These are phyloP conservation scores for Cryptococcus sp. DNA, from an alignment of 1,284 basidiomycete species.

Conservation along the genomic window DNA sequence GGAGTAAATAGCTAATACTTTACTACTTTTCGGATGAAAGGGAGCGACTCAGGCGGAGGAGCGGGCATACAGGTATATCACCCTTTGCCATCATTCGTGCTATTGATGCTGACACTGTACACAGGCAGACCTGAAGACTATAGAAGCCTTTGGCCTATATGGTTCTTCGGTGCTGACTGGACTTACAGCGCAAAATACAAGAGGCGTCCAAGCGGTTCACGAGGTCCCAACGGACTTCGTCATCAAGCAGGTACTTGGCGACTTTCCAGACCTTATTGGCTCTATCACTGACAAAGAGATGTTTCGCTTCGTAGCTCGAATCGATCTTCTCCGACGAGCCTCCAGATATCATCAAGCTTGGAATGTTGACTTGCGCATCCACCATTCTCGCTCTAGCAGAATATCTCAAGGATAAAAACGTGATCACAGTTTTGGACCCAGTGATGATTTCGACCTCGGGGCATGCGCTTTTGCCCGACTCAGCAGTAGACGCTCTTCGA, in stretches of 20 bases:
- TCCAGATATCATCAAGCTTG: conserved; percentile 80
- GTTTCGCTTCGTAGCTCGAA: conserved; percentile 59
- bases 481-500: conserved; percentile 66
- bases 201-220: conserved; percentile 74
- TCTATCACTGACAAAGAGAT: conserved; percentile 5
- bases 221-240: conserved; percentile 68
- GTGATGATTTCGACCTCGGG: conserved; percentile 93
- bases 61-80: conserved; percentile 78
- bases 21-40: conserved; percentile 16
- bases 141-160: conserved; percentile 76
- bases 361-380: conserved; percentile 67
- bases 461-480: conserved; percentile 70
- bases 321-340: conserved; percentile 75
- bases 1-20: too few species aligned
- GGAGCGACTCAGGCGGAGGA: conserved; percentile 75
- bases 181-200: conserved; percentile 88
- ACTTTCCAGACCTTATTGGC: neutral
- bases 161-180: conserved; percentile 87
- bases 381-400: conserved; percentile 53
- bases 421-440: conserved; percentile 76
- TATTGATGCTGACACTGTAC: neutral
- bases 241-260: conserved; percentile 62
- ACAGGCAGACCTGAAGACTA: conserved; percentile 76
- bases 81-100: neutral
- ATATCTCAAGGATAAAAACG: conserved; percentile 28